phyloP scores from a whole-genome alignment of 257 asterid genomes.

The Plectranthus barbatus region DNA sequence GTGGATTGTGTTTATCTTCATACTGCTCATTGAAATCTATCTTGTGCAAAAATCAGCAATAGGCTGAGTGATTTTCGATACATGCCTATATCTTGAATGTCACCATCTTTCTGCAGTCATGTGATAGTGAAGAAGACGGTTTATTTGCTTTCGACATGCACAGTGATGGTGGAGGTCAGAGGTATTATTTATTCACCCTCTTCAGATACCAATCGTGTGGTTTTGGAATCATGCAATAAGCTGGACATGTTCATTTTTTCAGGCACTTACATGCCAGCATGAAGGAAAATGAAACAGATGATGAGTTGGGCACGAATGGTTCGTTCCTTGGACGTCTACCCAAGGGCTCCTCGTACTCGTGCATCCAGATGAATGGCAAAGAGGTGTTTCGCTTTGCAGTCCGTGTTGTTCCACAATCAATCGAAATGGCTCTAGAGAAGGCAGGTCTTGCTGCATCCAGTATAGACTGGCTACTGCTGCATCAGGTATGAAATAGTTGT shows the following conservation, averaged over 20 bases:
- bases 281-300: conserved; percentile 41
- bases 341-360: conserved; percentile 56
- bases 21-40: not conserved
- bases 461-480: conserved; percentile 90
- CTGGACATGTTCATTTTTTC: conserved; percentile 1
- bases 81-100: not conserved
- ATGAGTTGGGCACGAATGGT: conserved; percentile 52
- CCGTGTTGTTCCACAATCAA: conserved; percentile 89
- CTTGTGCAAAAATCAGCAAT: no score
- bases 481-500: conserved; percentile 55
- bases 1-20: not conserved
- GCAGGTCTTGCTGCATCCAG: conserved; percentile 70
- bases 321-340: conserved; percentile 56
- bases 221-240: not conserved
- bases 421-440: conserved; percentile 63
- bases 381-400: conserved; percentile 94
- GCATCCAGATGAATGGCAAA: conserved; percentile 95
- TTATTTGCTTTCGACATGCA: conserved; percentile 71
- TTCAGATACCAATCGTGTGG: not conserved
- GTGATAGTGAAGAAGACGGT: conserved; percentile 68
- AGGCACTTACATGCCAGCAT: conserved; percentile 66
- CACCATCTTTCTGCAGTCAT: conserved; percentile 39
- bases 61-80: no score
- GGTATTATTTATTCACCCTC: conserved; percentile 26
- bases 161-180: conserved; percentile 78